These are phyloP conservation scores for Yamadazyma dushanensis DNA, from an alignment of 1,139 yeast genomes.

Conservation along the genomic window DNA sequence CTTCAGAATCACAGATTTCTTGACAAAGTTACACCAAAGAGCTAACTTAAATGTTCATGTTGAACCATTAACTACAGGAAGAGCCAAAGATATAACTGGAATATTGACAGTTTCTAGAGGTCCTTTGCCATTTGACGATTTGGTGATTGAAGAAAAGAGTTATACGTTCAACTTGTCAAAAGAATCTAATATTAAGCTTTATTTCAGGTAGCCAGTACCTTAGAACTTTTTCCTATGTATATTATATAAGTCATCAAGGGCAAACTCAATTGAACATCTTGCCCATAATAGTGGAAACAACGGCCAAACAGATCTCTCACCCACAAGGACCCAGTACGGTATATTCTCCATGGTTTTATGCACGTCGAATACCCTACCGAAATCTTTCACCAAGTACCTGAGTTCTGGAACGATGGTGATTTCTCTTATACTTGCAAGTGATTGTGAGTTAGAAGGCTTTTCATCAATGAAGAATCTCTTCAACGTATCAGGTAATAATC, in stretches of 20 bases:
- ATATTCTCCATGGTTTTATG: conserved; percentile 70
- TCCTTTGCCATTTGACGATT: conserved; percentile 25
- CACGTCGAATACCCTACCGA: conserved; percentile 73
- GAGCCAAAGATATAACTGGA: conserved; percentile 84
- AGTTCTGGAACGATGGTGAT: conserved; percentile 90
- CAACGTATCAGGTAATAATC: conserved; percentile 68
- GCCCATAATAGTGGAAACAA: conserved; percentile 82
- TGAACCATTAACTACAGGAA: conserved; percentile 72
- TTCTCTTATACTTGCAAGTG: conserved; percentile 57
- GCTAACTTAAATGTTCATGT: conserved; percentile 53
- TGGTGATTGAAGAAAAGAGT: conserved; percentile 50
- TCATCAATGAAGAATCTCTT: conserved; percentile 86
- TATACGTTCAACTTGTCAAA: conserved; percentile 62
- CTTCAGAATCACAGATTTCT: conserved; percentile 44
- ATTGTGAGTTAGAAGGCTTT: conserved; percentile 67
- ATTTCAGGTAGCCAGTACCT: conserved; percentile 32
- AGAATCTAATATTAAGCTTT: conserved; percentile 50
- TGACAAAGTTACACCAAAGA: conserved; percentile 50
- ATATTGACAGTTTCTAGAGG: conserved; percentile 61
- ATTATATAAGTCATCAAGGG: conserved; percentile 73
- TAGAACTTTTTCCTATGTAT: conserved; percentile 37
- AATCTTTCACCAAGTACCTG: conserved; percentile 64
- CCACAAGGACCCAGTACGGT: conserved; percentile 87
- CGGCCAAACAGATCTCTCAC: conserved; percentile 95
- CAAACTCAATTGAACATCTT: conserved; percentile 87